Percentiles rank a stretch among this genome's conserved stretches.
Conservation (phyloP, 2,329 filamentous ascomycete genomes). For the Beauveria scarabaeidicola region DNA sequence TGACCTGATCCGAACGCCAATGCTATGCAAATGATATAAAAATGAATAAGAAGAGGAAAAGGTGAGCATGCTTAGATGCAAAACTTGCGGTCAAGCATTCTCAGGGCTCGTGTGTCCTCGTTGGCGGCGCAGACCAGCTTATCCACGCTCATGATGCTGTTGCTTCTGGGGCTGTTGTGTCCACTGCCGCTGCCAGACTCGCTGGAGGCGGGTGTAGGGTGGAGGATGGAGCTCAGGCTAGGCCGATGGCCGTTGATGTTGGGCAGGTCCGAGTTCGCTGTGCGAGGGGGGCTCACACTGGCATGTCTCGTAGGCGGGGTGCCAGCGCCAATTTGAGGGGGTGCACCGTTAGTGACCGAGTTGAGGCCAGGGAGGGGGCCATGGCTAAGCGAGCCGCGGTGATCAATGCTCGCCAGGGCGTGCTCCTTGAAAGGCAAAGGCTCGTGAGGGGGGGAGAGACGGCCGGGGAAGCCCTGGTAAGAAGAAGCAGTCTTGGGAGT, state of each 20-base stretch:
- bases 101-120: conserved; percentile 57
- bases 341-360: conserved; percentile 22
- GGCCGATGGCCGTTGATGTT: conserved; percentile 23
- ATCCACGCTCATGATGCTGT: conserved; percentile 15
- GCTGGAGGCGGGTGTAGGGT: conserved; percentile 38
- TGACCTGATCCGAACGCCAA: neutral
- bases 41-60: neutral
- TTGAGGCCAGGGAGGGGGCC: conserved; percentile 37
- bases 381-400: conserved; percentile 19
- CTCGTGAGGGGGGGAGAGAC: conserved; percentile 29
- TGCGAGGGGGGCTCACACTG: conserved; percentile 41
- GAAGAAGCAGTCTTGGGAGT: conserved; percentile 22
- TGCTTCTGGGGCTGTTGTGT: conserved; percentile 30
- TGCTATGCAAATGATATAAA: conserved; percentile 5
- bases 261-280: conserved; percentile 27
- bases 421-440: conserved; percentile 39
- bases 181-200: conserved; percentile 38
- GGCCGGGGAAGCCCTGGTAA: conserved; percentile 26
- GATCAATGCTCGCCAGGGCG: conserved; percentile 27
- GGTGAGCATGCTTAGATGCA: conserved; percentile 21
- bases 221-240: conserved; percentile 42
- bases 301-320: conserved; percentile 37
- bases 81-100: conserved; percentile 56
- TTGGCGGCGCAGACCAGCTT: conserved; percentile 19
- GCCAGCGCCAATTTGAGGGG: conserved; percentile 23